Evolutionary conservation across 2,329 filamentous ascomycete genomes (phyloP), one percentile per base, ranked within the genome.

Genomic region (Venturia effusa): DNA sequence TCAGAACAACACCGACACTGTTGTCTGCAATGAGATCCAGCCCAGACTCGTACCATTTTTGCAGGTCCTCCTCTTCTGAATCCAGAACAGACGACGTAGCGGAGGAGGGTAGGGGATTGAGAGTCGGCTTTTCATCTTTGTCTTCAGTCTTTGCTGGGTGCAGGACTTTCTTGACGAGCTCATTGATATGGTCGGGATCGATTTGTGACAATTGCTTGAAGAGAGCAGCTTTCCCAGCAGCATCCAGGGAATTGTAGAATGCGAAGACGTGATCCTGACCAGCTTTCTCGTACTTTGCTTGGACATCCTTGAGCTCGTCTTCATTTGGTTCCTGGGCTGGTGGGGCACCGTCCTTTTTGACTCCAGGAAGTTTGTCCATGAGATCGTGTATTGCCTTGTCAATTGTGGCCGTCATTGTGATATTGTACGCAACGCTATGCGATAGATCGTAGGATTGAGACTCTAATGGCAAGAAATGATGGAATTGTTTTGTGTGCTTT

Each of bases 81-180:
- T 97, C 93, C 74, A 97, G 86, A 70, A 97, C 90, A 65, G 92
- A 97, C 61, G 92, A 94, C 59, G 86, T 90, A 60, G 91, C 90
- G 65, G 88, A 86, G 59, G 90, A 88, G 67, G 94, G 94, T 30
- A 99, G 86, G 62, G 93, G 93, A 77, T 97, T 90, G 73, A 97
- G 86, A 67, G 79, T 78, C 19, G 77, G 73, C 67, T 76, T 81
- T 64, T 81, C 76, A 65, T 79, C 77, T 67, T 81, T 79, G 66
- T 79, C 78, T 66, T 85, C 81, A 63, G 78, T 67, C 71, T 87
- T 83, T 66, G 88, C 84, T 37, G 92, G 90, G 78, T 92, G 85
- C 68, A 97, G 82, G 66, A 92, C 91, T 74, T 84, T 87, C 69
- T 93, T 80, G 72, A 90, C 88, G 75, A 97, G 88, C 70, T 88